These are phyloP conservation scores for Phytopythium cucurbitacearum DNA, from an alignment of 352 stramenopile genomes.

Conservation along the genomic window DNA sequence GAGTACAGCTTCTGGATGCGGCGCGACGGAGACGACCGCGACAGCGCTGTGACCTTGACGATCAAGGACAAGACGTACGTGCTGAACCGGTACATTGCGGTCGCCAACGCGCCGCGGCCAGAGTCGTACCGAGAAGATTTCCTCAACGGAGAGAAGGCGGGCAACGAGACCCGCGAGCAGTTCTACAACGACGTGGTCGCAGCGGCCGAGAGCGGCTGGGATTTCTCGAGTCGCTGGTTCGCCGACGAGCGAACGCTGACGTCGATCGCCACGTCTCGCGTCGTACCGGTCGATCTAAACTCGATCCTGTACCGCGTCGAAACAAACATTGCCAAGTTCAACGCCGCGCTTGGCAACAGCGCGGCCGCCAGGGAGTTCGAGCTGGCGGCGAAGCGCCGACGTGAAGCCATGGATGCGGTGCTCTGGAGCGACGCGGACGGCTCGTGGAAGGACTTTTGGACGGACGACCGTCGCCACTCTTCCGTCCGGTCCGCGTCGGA, in stretches of 20 bases:
- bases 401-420: constrained; percentile 57
- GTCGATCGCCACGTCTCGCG: constrained; percentile 53
- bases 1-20: constrained; percentile 88
- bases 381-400: constrained; percentile 29
- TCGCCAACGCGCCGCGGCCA: constrained; percentile 62
- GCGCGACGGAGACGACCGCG: constrained; percentile 29
- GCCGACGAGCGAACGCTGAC: constrained; percentile 50
- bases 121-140: constrained; percentile 88
- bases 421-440: constrained; percentile 57
- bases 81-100: constrained; percentile 80
- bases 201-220: constrained; percentile 86
- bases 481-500: constrained; percentile 50
- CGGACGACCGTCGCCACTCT: constrained; percentile 43
- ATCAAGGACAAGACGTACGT: constrained; percentile 20
- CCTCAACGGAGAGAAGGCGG: constrained; percentile 60
- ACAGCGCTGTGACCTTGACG: constrained; percentile 16
- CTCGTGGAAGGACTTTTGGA: constrained; percentile 71
- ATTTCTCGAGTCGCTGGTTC: constrained; percentile 88
- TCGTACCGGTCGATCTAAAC: constrained; percentile 87
- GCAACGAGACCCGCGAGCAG: constrained; percentile 45
- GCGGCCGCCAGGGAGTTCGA: constrained; percentile 38
- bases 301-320: constrained; percentile 78
- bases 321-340: constrained; percentile 62
- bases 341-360: constrained; percentile 33
- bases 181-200: constrained; percentile 84